Base-by-base conservation (phyloP, 495 filamentous ascomycete species). In the Penicillium salamii region DNA sequence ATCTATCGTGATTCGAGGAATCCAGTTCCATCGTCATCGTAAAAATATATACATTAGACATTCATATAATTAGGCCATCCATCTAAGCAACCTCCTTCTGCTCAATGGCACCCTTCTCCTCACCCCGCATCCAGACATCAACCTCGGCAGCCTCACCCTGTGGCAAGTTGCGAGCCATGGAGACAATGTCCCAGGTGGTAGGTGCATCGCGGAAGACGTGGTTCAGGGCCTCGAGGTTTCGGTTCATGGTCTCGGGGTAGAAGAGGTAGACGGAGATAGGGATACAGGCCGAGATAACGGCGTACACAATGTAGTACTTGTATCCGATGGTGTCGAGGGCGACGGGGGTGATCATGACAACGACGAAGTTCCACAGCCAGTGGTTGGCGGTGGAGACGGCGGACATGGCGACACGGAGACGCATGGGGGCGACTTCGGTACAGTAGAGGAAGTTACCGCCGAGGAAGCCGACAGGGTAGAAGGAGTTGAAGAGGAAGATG, bases 231-330 rank as follows among this genome's bases (percentile, higher is more conserved):
- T 64, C 61, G 38, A 64, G 33, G 12, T 58, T 61, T 21, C 59
- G 58, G 21, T 58, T 58, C 58, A 61, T 61, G 0, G 61, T 64
- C 64, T 87, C 84, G 0, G 83, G 83, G 59, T 80, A 86, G 72
- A 86, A 81, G 68, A 83, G 78, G 58, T 79, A 85, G 33, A 85
- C 75, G 8, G 68, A 61, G 1, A 79, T 17, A 68, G 38, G 61
- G 18, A 67, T 62, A 28, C 46, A 50, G 43, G 57, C 41, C 36
- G 66, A 42, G 5, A 71, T 54, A 2, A 62, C 49, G n/a, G 62
- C 50, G 40, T 82, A 85, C 31, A 83, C 73, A 47, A 84, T 74
- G 55, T 78, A 85, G 61, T 81, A 82, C 29, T 66, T 56, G 68
- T 75, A 82, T 0, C 69, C 67, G 7, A 83, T 59, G 31, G 59